Base-by-base conservation (phyloP, 257 asterid genomes). In the Cynanchum wilfordii region DNA sequence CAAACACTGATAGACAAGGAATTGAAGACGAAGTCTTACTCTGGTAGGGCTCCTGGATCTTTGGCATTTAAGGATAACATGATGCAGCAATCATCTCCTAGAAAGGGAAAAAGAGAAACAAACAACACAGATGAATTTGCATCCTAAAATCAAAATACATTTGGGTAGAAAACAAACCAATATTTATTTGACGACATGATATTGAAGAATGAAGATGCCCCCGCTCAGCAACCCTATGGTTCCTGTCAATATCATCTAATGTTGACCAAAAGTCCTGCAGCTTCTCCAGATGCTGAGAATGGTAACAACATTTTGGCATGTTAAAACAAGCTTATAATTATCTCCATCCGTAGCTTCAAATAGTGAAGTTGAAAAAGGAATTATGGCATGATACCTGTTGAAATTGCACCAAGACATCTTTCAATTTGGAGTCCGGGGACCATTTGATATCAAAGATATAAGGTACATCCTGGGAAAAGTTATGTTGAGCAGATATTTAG, bases 231-330 rank as follows among this genome's bases (percentile, higher is more conserved):
- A 85, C 87, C 81, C 84, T 79, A 72, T 78, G 82, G 75, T 84
- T 84, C 79, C 27, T 82, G 76, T 89, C 96, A 70, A 91, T 89
- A 59, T 86, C 89, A 77, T 88, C 91, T 78, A 89, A 57, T 51
- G 82, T 79, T 55, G 85, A 86, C 97, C 96, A 89, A 75, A 89
- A 86, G 10, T 80, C 86, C 74, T 89, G 95, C 81, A 89, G 89
- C 84, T 81, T 84, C 69, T 82, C 83, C 66, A 91, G 77, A 77
- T 89, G 97, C 97, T 91, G 79, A 10, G 63, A 52, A 74, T 38
- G 72, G 72, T 42, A 76, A 57, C n/a, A 70, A 51, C 38, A 62
- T 60, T 63, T 70, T 44, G 42, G 40, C 63, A 29, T 10, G 45
- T 55, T 15, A 7, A 24, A 10, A 66, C 27, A 54, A 27, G 22